A percentile compares a stretch with the other conserved stretches of the same genome.
These are phyloP conservation scores for Penicillium argentinense DNA, from an alignment of 495 filamentous ascomycete species.

Conservation along the genomic window DNA sequence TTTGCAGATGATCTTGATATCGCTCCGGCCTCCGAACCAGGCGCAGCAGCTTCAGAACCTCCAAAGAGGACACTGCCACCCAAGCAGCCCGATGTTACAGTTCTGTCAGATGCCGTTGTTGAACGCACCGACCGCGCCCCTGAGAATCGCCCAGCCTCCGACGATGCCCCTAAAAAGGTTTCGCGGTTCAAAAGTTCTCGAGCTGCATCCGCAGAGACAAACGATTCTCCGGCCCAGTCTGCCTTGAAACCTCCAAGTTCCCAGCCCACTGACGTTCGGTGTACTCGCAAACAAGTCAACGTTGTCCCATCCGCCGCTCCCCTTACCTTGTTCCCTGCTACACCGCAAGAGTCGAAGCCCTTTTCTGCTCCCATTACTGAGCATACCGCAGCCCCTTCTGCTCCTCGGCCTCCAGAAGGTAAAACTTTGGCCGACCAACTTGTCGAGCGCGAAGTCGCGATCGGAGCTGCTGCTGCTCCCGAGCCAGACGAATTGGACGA, in stretches of 20 bases:
- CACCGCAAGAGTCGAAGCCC: slow-evolving; percentile 42
- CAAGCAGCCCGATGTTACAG: slow-evolving; percentile 36
- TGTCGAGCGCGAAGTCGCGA: slow-evolving; percentile 56
- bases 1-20: slow-evolving; percentile 80
- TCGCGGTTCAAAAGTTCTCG: slow-evolving; percentile 46
- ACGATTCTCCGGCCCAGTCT: slow-evolving; percentile 1
- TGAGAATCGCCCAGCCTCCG: slow-evolving; percentile 10
- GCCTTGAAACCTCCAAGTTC: slow-evolving; percentile 6
- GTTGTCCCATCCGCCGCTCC: slow-evolving; percentile 19
- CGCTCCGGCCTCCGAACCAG: slow-evolving; percentile 41
- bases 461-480: slow-evolving; percentile 31
- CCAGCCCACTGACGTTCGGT: slow-evolving; percentile 15
- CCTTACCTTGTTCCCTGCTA: slow-evolving; percentile 44
- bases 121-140: slow-evolving; percentile 34
- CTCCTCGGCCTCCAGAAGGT: slow-evolving; percentile 52
- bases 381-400: slow-evolving; percentile 19
- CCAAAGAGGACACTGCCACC: slow-evolving; percentile 34
- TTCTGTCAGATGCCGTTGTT: slow-evolving; percentile 48
- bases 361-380: slow-evolving; percentile 47
- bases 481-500: slow-evolving; percentile 76
- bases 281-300: slow-evolving; percentile 19
- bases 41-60: slow-evolving; percentile 15
- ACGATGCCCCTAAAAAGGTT: slow-evolving; percentile 37
- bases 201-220: slow-evolving; percentile 5
- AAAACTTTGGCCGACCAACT: slow-evolving; percentile 57